Evolutionary conservation across 202 grass and related monocot species (phyloP), one percentile per base, ranked within the genome.

Genomic region (Panicum virgatum): DNA sequence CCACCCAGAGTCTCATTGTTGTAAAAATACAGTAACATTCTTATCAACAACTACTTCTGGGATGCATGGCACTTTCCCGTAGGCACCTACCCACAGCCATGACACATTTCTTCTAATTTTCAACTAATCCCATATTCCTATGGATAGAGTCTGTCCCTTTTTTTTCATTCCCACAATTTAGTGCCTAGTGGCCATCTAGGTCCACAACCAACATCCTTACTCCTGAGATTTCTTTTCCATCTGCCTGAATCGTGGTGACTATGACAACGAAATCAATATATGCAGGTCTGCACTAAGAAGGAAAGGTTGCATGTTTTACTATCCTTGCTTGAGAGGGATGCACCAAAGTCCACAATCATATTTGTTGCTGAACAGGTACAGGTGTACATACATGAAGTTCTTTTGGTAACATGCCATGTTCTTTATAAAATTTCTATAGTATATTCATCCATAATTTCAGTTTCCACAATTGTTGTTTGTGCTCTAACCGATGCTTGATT

Each of bases 281-380:
- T 69, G 62, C 89, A 98, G 92, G 88, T 96, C 20, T 96, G 92
- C 72, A 92, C 68, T 45, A 98, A 93, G 82, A 91, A 93, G 82
- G 87, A 96, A 77, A 86, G 70, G 72, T 60, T 96, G 56, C 80
- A 75, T 79, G 66, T 89, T 46, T 93, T 98, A 77, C 90, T 93
- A 60, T 82, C 80, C 44, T 92, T 98, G 57, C 89, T 98, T 69
- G 79, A 93, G 64, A 91, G 77, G 69, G 91, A 98, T 77, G 48
- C 67, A 72, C 92, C 96, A 73, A 98, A 90, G 58, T 93, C 92
- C 0, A 87, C 60, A 71, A 98, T 98, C 75, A 85, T 98, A 92
- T 98, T 98, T 93, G 92, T 96, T 25, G 73, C 78, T 59, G 91
- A 93, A 53, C 96, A 98, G 92, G 96, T 96, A 93, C 75, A 27